phyloP scores from a whole-genome alignment of 2,329 filamentous ascomycete species.

The Lanzia echinophila region DNA sequence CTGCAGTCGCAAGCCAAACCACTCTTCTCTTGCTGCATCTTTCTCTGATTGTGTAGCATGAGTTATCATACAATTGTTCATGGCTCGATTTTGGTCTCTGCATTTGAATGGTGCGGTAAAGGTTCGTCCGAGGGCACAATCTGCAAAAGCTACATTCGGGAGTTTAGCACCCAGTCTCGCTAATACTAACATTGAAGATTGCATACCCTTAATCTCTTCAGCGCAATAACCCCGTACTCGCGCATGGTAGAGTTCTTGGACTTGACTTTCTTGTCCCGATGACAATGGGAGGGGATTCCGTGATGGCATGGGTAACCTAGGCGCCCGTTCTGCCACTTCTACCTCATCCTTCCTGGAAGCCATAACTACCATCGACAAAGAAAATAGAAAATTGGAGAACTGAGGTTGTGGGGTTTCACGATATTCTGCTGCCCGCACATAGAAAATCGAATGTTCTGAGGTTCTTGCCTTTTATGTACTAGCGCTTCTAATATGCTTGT shows the following conservation, averaged over 20 bases:
- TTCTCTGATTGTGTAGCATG: conserved; percentile 80
- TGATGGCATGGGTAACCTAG: conserved; percentile 41
- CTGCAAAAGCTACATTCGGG: conserved; percentile 70
- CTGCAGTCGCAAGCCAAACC: conserved; percentile 75
- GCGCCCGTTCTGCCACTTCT: conserved; percentile 24
- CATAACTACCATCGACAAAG: conserved; percentile 26
- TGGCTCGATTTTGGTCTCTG: conserved; percentile 67
- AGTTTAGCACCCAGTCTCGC: not conserved
- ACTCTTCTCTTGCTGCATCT: conserved; percentile 85
- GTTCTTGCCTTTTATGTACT: conserved; percentile 3
- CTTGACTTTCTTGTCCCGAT: conserved; percentile 72
- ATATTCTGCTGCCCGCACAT: not conserved
- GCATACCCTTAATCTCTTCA: conserved; percentile 67
- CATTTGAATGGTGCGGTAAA: conserved; percentile 85
- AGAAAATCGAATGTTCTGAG: conserved; percentile 11
- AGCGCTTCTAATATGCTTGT: not conserved
- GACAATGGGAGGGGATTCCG: conserved; percentile 80
- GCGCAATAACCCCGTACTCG: conserved; percentile 71
- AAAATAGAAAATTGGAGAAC: conserved; percentile 1
- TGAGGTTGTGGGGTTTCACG: not conserved
- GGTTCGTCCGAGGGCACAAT: conserved; percentile 79
- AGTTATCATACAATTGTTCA: conserved; percentile 90
- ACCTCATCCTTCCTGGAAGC: conserved; percentile 18
- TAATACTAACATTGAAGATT: not conserved
- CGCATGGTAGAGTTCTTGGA: conserved; percentile 73